Conservation (phyloP, 2,329 filamentous ascomycete species). For the Cadophora sp. region DNA sequence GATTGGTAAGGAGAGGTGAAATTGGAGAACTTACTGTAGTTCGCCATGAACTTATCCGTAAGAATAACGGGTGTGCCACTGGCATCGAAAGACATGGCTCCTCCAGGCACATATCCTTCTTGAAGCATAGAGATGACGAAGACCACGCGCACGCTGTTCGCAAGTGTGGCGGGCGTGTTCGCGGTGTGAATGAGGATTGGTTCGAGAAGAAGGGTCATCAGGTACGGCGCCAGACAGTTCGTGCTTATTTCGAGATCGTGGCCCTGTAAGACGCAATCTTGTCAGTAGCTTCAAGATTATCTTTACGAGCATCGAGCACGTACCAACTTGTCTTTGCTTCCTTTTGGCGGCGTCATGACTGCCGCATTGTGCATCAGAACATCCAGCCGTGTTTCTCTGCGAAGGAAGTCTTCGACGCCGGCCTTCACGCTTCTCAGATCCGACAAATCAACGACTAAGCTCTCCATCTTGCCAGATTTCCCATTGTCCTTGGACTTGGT, state of each 20-base stretch:
- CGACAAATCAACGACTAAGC: slow-evolving; percentile 38
- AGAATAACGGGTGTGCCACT: slow-evolving; percentile 33
- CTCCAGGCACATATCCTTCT: not conserved
- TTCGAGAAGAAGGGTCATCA: slow-evolving; percentile 36
- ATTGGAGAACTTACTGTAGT: slow-evolving; percentile 38
- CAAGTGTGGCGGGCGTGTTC: slow-evolving; percentile 25
- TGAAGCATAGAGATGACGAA: slow-evolving; percentile 33
- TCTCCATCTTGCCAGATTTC: slow-evolving; percentile 28
- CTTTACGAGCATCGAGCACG: not conserved
- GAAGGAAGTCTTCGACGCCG: slow-evolving; percentile 41
- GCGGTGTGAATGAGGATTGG: slow-evolving; percentile 30
- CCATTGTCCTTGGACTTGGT: slow-evolving; percentile 30
- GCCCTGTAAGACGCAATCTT: slow-evolving; percentile 25
- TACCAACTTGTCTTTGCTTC: slow-evolving; percentile 46
- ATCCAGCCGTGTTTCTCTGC: slow-evolving; percentile 46
- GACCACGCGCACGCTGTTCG: slow-evolving; percentile 42
- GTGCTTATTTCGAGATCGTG: slow-evolving; percentile 39
- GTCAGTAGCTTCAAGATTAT: not conserved
- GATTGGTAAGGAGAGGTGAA: no score
- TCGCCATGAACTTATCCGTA: slow-evolving; percentile 36
- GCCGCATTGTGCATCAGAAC: slow-evolving; percentile 55
- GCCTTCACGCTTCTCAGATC: slow-evolving; percentile 42
- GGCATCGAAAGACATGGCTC: slow-evolving; percentile 37
- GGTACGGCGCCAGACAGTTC: slow-evolving; percentile 36
- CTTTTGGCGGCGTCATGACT: slow-evolving; percentile 51